These are phyloP conservation scores for Yamadazyma sp. DNA, from an alignment of 805 yeast genomes.

Conservation along the genomic window DNA sequence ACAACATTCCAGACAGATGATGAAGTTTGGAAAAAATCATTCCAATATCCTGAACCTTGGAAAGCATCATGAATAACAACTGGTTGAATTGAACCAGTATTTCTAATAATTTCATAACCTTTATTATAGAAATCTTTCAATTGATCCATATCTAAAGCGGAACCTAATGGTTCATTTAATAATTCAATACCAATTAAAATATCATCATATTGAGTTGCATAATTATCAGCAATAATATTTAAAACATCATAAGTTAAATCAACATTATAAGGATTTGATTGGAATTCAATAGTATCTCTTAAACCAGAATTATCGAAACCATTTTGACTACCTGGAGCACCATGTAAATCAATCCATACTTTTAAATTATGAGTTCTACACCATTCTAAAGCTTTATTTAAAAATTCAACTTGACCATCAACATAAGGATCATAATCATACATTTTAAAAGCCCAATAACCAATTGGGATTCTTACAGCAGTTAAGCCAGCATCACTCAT, in stretches of 20 bases:
- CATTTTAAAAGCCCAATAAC: constrained; percentile 85
- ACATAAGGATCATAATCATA: constrained; percentile 78
- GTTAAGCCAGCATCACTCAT: constrained; percentile 69
- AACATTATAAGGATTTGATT: constrained; percentile 46
- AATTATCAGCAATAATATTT: constrained; percentile 52
- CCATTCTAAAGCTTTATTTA: constrained; percentile 81
- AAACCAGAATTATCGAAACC: constrained; percentile 94
- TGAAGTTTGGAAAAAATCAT: constrained; percentile 43
- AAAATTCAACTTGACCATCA: constrained; percentile 69
- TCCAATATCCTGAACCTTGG: constrained; percentile 59
- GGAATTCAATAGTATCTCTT: constrained; percentile 62
- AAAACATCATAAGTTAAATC: constrained; percentile 56
- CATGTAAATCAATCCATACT: constrained; percentile 92
- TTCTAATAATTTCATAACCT: constrained; percentile 66
- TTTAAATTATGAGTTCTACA: constrained; percentile 56
- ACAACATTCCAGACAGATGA: constrained; percentile 59
- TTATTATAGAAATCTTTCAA: constrained; percentile 57
- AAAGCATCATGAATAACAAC: constrained; percentile 84
- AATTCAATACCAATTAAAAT: constrained; percentile 82
- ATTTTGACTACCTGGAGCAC: constrained; percentile 96
- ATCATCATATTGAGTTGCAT: constrained; percentile 57
- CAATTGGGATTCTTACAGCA: constrained; percentile 86
- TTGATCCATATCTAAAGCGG: constrained; percentile 55
- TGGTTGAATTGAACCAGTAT: constrained; percentile 47
- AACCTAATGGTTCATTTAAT: constrained; percentile 86